phyloP scores from a whole-genome alignment of 306 rosid genomes.

The Malus fusca region DNA sequence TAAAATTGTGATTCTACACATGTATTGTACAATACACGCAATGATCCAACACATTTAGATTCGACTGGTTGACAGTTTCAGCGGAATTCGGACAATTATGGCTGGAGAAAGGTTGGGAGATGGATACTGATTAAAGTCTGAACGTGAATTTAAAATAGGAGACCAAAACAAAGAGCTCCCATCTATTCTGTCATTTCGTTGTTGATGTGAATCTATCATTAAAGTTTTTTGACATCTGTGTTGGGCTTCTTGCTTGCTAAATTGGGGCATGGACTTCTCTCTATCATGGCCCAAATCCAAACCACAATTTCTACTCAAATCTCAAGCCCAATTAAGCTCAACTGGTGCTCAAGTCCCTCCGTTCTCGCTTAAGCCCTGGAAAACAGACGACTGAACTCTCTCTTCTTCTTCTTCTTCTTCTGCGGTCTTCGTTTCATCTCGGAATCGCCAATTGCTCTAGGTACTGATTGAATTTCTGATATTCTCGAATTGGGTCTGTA shows the following conservation, averaged over 20 bases:
- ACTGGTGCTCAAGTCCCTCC: background rate
- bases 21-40: too few relatives aligned
- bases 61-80: too few relatives aligned
- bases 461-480: background rate
- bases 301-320: background rate
- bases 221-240: background rate
- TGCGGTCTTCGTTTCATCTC: background rate
- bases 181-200: background rate
- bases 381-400: background rate
- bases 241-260: background rate
- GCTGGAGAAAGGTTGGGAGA: too few relatives aligned
- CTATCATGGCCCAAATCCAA: background rate
- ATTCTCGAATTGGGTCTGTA: background rate
- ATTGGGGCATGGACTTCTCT: background rate
- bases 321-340: background rate
- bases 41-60: too few relatives aligned
- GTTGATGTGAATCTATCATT: background rate
- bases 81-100: too few relatives aligned
- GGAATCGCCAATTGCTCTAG: background rate
- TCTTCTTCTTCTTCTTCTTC: background rate
- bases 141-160: background rate
- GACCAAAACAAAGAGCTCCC: background rate
- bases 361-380: background rate
- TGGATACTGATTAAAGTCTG: too few relatives aligned
- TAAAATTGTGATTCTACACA: too few relatives aligned